A percentile compares a stretch with the other conserved stretches of the same genome.
Conservation (phyloP, 768 basidiomycete species). For the Lactifluus pinguis region DNA sequence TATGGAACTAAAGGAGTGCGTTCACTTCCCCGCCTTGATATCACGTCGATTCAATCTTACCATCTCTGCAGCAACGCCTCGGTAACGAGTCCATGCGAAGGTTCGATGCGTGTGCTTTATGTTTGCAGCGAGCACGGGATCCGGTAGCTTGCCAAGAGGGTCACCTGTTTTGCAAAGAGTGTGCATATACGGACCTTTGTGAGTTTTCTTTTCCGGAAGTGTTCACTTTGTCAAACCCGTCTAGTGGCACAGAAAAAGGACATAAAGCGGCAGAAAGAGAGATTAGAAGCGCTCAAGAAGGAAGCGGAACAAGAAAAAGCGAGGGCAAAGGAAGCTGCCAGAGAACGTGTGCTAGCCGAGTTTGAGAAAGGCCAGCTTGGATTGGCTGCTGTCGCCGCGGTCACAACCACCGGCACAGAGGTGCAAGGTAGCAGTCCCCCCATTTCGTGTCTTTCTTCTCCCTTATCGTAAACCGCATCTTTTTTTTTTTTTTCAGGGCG, state of each 20-base stretch:
- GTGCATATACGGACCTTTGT: constrained; percentile 80
- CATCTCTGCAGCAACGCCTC: constrained; percentile 50
- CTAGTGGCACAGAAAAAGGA: constrained; percentile 84
- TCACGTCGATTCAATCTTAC: not conserved
- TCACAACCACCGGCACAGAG: constrained; percentile 34
- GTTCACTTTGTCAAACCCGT: not conserved
- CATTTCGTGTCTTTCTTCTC: not conserved
- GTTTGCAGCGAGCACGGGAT: constrained; percentile 73
- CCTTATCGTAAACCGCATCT: not conserved
- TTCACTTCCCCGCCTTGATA: not conserved
- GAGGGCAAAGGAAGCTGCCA: constrained; percentile 60
- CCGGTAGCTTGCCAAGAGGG: constrained; percentile 79
- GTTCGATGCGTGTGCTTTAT: constrained; percentile 87
- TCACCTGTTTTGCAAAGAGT: constrained; percentile 95
- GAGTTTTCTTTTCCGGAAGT: constrained; percentile 24
- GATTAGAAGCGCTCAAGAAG: constrained; percentile 60
- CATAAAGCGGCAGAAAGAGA: constrained; percentile 83
- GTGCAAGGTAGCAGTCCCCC: constrained; percentile 30
- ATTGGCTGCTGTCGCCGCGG: constrained; percentile 39
- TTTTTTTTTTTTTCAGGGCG: constrained; percentile 30
- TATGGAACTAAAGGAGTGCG: constrained; percentile 75
- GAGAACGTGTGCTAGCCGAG: constrained; percentile 82
- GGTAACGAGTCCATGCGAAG: constrained; percentile 90
- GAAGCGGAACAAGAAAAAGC: constrained; percentile 76
- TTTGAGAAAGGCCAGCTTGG: constrained; percentile 84